Conservation (phyloP, 768 basidiomycete species). For the Kwoniella botswanensis region DNA sequence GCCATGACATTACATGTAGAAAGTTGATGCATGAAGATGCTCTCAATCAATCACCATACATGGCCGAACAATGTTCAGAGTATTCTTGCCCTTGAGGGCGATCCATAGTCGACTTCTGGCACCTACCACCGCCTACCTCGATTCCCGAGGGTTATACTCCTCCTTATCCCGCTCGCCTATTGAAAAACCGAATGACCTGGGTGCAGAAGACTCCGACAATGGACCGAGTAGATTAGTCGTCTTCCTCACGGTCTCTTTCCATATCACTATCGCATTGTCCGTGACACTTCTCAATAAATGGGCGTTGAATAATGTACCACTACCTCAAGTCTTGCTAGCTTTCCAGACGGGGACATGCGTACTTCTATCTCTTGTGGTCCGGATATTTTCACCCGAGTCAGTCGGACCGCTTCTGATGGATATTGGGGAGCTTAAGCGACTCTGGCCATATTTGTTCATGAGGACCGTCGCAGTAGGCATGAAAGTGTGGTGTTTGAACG, state of each 20-base stretch:
- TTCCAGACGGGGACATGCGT: slow-evolving; percentile 16
- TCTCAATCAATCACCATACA: neutral
- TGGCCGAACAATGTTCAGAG: neutral
- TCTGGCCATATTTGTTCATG: slow-evolving; percentile 13
- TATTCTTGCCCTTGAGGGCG: neutral
- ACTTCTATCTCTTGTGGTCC: slow-evolving; percentile 3
- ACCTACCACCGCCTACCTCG: neutral
- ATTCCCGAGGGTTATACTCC: neutral
- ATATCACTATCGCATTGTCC: slow-evolving; percentile 9
- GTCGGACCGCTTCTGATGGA: slow-evolving; percentile 2
- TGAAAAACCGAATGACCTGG: neutral
- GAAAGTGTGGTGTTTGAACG: slow-evolving; percentile 20
- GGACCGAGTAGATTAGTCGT: slow-evolving; percentile 10
- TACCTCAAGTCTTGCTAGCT: slow-evolving; percentile 9
- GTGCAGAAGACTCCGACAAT: neutral
- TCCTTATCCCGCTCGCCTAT: neutral
- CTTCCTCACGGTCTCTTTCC: slow-evolving; percentile 10
- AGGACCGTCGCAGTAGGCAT: slow-evolving; percentile 14
- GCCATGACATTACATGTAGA: neutral
- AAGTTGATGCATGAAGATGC: neutral
- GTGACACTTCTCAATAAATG: slow-evolving; percentile 16
- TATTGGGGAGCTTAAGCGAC: neutral
- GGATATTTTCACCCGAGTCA: neutral
- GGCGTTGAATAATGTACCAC: slow-evolving; percentile 5
- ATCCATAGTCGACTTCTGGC: neutral